Evolutionary conservation across 1,284 basidiomycete genomes (phyloP).

Genomic region (Fistulinella cinereoalba): DNA sequence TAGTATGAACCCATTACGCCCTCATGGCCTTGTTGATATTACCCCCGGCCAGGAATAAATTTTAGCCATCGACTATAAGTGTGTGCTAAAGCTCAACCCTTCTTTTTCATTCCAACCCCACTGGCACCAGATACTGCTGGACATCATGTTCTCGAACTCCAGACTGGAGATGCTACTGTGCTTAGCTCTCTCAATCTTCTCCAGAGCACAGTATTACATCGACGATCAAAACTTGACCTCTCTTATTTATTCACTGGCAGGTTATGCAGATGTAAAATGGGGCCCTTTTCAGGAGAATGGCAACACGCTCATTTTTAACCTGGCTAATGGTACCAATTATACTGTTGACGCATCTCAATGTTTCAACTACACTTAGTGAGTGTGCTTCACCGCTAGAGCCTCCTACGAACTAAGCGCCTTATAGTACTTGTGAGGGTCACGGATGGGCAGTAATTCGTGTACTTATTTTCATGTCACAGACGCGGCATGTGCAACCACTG

Average conservation of each 20-base stretch:
- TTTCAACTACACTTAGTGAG: slow-evolving; percentile 19
- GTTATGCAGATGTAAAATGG: slow-evolving; percentile 13
- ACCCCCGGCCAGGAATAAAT: too few relatives aligned
- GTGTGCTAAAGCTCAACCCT: too few relatives aligned
- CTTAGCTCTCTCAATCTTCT: too few relatives aligned
- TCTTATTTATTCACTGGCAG: slow-evolving; percentile 14
- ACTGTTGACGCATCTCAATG: slow-evolving; percentile 18
- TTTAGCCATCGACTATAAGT: too few relatives aligned
- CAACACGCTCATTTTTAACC: slow-evolving; percentile 8
- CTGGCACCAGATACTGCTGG: too few relatives aligned
- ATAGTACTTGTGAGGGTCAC: slow-evolving; percentile 11
- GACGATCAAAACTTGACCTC: slow-evolving; percentile 20
- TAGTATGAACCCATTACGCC: too few relatives aligned
- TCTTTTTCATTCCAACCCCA: too few relatives aligned
- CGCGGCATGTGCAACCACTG: slow-evolving; percentile 9
- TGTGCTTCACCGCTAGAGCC: background rate
- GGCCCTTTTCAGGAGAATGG: slow-evolving; percentile 5
- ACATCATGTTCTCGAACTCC: too few relatives aligned
- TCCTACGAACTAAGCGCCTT: background rate
- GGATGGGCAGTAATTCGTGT: too few relatives aligned
- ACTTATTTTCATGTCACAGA: slow-evolving; percentile 4
- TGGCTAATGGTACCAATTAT: slow-evolving; percentile 13
- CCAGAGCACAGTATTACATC: too few relatives aligned
- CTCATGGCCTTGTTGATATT: too few relatives aligned
- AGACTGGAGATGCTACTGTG: too few relatives aligned